These are phyloP conservation scores for Rhizopogon salebrosus DNA, from an alignment of 768 basidiomycete genomes.

Conservation along the genomic window DNA sequence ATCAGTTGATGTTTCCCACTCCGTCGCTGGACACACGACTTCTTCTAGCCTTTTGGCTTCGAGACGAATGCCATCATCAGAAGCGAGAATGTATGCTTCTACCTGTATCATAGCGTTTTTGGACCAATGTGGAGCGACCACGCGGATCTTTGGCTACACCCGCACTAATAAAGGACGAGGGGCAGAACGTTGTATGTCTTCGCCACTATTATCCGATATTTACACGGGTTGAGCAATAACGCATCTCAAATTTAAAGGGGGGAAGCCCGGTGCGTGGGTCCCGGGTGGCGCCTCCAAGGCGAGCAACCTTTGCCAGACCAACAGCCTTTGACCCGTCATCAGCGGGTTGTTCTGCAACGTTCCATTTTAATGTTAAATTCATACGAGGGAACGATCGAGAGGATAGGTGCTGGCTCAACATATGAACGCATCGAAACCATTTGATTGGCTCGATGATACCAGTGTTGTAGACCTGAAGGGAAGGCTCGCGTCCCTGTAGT, in stretches of 20 bases:
- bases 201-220: constrained; percentile 9
- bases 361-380: neutral
- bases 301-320: constrained; percentile 3
- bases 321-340: neutral
- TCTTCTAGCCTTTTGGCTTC: constrained; percentile 22
- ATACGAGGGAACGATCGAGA: neutral
- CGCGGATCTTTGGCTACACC: constrained; percentile 34
- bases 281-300: constrained; percentile 20
- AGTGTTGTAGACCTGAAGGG: neutral
- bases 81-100: too few relatives aligned
- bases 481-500: neutral
- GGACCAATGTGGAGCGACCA: neutral
- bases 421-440: neutral
- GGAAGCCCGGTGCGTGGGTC: constrained; percentile 42
- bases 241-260: constrained; percentile 35
- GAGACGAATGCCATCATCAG: constrained; percentile 36
- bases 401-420: neutral
- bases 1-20: neutral
- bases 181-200: constrained; percentile 24
- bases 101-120: neutral
- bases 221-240: constrained; percentile 34
- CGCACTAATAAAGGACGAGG: constrained; percentile 34
- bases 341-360: neutral
- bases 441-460: neutral
- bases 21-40: constrained; percentile 10